phyloP scores from a whole-genome alignment of 1,139 yeast species.

The Pneumocystis carinii region DNA sequence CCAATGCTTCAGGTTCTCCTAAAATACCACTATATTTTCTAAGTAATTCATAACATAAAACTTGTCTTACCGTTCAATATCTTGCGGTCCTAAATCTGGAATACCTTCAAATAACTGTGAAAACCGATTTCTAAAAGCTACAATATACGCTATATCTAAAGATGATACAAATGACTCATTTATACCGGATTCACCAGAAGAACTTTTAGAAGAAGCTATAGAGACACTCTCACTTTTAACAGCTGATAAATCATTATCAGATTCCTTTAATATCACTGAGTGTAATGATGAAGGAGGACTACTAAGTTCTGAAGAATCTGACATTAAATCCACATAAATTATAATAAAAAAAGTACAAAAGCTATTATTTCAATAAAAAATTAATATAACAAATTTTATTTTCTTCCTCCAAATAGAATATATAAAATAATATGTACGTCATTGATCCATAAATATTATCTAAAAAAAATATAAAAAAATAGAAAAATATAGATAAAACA shows the following conservation, averaged over 20 bases:
- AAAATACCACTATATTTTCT: background rate
- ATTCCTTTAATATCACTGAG: background rate
- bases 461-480: too few relatives aligned
- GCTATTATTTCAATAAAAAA: too few relatives aligned
- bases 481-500: too few relatives aligned
- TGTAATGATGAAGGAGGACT: background rate
- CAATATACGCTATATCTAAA: background rate
- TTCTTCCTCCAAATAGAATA: too few relatives aligned
- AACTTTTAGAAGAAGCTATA: background rate
- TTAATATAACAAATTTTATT: too few relatives aligned
- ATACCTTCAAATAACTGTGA: slow-evolving; percentile 23
- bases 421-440: too few relatives aligned
- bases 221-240: background rate
- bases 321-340: background rate
- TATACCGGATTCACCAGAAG: background rate
- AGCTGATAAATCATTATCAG: background rate
- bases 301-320: background rate
- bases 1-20: slow-evolving; percentile 17
- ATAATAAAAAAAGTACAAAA: too few relatives aligned
- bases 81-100: slow-evolving; percentile 27
- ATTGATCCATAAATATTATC: too few relatives aligned
- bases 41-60: background rate
- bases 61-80: slow-evolving; percentile 26
- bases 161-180: background rate
- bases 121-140: slow-evolving; percentile 25